Evolutionary conservation across 805 yeast species (phyloP), one percentile per base, ranked within the genome.

Genomic region (Suhomyces vadensis): DNA sequence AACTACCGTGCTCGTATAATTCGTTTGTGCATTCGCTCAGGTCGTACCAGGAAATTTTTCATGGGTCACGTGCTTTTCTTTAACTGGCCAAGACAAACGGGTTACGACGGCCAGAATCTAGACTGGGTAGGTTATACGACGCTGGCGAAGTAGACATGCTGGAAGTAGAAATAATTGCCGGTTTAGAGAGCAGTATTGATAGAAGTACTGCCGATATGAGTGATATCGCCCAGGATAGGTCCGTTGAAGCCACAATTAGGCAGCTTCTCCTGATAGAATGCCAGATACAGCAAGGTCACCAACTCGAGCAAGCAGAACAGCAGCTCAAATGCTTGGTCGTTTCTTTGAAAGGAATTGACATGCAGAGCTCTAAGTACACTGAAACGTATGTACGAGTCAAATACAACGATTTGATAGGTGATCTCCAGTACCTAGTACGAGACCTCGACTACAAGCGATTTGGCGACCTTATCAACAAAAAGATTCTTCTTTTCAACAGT

Each of bases 381-480:
- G 24, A 33, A 7, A 33, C 24, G 16, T 33, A 33, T 10, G 24
- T n/a, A 6, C 57, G 56, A 44, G 46, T 65, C 40, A 66, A 60
- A 49, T 62, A 60, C 41, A 52, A 56, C 22, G 76, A 71, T 48
- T 48, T 70, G 22, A 41, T 48, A 25, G 57, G 66, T 6, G 75
- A 71, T 48, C 64, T 56, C 44, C 64, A 60, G 45, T 56, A 53
- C 37, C 47, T 69, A 8, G 46, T 53, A 9, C 53, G 41, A 22
- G 47, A 47, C 7, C 38, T 49, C 16, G 42, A 40, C 33, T 31
- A 31, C 37, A 35, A 20, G 14, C 47, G 55, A 24, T 41, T 60
- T 16, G 53, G 55, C 24, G 69, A 63, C 25, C 44, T 64, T 41
- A 51, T 63, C 37, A 56, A 57, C 44, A 61, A 62, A 48, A 64